Evolutionary conservation across 2,329 filamentous ascomycete genomes (phyloP).

Genomic region (Microdochium nivale): DNA sequence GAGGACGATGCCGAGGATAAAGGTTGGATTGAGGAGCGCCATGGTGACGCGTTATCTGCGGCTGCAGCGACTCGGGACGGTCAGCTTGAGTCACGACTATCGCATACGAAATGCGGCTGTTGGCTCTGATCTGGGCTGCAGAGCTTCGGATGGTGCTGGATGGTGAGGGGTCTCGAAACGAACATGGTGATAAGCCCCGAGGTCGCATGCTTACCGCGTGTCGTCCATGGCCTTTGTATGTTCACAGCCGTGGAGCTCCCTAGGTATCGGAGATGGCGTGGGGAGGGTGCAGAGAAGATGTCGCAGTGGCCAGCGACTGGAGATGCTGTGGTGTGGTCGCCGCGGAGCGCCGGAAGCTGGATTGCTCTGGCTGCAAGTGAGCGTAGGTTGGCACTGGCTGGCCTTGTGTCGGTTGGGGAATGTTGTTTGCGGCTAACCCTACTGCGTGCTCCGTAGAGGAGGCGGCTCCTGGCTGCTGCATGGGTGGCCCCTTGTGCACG

Average conservation of each 20-base stretch:
- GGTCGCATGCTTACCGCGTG: neutral
- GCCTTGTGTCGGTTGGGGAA: neutral
- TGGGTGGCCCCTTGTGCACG: neutral
- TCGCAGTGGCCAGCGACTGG: neutral
- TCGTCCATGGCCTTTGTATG: neutral
- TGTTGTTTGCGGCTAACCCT: neutral
- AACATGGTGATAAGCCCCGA: too few relatives aligned
- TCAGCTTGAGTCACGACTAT: neutral
- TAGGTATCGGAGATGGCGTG: neutral
- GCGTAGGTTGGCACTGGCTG: neutral
- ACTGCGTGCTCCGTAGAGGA: neutral
- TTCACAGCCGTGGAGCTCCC: neutral
- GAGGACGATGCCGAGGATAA: constrained; percentile 77
- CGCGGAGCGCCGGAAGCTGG: neutral
- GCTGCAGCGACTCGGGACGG: neutral
- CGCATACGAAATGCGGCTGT: neutral
- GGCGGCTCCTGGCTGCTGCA: neutral
- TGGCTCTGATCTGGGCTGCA: neutral
- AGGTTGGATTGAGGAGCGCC: constrained; percentile 66
- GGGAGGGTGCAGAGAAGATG: neutral
- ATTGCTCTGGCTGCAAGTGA: neutral
- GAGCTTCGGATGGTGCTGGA: neutral
- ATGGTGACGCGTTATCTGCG: constrained; percentile 28
- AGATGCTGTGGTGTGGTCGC: neutral
- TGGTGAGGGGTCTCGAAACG: neutral